Evolutionary conservation across 108 stramenopile species (phyloP).

Genomic region (Cyclotella kingstonii): DNA sequence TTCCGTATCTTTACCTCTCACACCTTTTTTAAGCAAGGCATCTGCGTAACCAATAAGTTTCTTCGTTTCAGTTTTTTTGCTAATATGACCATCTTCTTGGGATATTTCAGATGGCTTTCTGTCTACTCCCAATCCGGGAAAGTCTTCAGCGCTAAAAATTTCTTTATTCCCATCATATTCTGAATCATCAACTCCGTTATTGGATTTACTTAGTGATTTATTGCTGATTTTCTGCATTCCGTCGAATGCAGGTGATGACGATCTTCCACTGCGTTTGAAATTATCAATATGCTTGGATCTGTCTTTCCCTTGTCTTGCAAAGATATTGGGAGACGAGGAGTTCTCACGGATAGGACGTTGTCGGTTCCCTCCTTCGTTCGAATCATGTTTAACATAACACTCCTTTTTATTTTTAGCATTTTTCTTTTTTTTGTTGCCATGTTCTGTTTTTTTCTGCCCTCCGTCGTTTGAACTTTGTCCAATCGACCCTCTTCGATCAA

Average conservation of each 20-base stretch:
- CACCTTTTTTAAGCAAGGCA: slow-evolving; percentile 32
- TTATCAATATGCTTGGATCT: slow-evolving; percentile 9
- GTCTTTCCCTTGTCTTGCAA: neutral
- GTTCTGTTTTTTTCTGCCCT: slow-evolving; percentile 3
- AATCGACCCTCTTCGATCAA: neutral
- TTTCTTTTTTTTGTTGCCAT: slow-evolving; percentile 14
- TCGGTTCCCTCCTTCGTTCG: slow-evolving; percentile 7
- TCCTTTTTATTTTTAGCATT: too few relatives aligned
- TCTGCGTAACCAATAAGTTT: slow-evolving; percentile 36
- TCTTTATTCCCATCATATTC: slow-evolving; percentile 21
- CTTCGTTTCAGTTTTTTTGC: slow-evolving; percentile 10
- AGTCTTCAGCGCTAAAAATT: slow-evolving; percentile 37
- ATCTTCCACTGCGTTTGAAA: slow-evolving; percentile 6
- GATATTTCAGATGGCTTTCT: neutral
- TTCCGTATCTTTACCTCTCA: slow-evolving; percentile 4
- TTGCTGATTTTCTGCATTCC: slow-evolving; percentile 23
- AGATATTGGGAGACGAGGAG: slow-evolving; percentile 4
- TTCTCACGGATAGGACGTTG: slow-evolving; percentile 8
- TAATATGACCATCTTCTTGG: neutral
- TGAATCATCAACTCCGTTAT: neutral
- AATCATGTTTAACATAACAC: too few relatives aligned
- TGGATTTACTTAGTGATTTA: slow-evolving; percentile 2
- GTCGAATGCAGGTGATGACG: slow-evolving; percentile 16
- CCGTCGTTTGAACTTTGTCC: neutral
- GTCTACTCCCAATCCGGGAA: slow-evolving; percentile 42